Evolutionary conservation across 2,329 filamentous ascomycete genomes (phyloP).

Genomic region (Diaporthe sp.): DNA sequence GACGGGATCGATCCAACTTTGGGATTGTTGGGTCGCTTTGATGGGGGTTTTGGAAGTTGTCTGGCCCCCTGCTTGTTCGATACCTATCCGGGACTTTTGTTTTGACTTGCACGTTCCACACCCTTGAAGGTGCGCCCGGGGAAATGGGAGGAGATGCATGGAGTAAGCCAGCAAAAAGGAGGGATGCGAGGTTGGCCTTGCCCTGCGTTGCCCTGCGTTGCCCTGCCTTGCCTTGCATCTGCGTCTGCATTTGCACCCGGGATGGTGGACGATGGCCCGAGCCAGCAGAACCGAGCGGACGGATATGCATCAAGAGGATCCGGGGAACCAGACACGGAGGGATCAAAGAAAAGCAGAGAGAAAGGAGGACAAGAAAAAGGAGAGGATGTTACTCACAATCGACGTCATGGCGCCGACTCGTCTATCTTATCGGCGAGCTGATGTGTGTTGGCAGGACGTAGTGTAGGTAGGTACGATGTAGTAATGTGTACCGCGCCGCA

Average conservation of each 20-base stretch:
- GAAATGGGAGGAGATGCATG: neutral
- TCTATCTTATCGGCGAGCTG: constrained; percentile 34
- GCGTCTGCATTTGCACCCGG: neutral
- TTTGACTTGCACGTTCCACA: constrained; percentile 12
- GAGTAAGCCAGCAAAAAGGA: neutral
- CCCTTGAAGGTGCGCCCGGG: neutral
- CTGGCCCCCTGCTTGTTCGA: constrained; percentile 8
- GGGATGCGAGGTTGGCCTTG: neutral
- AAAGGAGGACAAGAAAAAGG: constrained; percentile 7
- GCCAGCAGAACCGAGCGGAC: neutral
- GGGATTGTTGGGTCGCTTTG: constrained; percentile 4
- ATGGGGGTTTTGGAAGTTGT: neutral
- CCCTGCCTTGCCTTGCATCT: neutral
- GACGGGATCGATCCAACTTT: constrained; percentile 24
- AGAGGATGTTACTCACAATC: constrained; percentile 42
- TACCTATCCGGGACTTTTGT: constrained; percentile 15
- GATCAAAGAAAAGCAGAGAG: no score
- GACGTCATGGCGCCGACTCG: constrained; percentile 44
- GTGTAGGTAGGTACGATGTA: neutral
- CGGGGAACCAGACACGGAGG: neutral
- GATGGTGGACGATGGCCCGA: neutral
- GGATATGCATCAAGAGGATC: neutral
- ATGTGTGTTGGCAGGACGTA: constrained; percentile 9
- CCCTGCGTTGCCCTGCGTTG: neutral
- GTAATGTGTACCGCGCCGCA: constrained; percentile 6